Base-by-base conservation (phyloP, 1,139 yeast genomes). In the Hemisphaericaspora xylofermentans region DNA sequence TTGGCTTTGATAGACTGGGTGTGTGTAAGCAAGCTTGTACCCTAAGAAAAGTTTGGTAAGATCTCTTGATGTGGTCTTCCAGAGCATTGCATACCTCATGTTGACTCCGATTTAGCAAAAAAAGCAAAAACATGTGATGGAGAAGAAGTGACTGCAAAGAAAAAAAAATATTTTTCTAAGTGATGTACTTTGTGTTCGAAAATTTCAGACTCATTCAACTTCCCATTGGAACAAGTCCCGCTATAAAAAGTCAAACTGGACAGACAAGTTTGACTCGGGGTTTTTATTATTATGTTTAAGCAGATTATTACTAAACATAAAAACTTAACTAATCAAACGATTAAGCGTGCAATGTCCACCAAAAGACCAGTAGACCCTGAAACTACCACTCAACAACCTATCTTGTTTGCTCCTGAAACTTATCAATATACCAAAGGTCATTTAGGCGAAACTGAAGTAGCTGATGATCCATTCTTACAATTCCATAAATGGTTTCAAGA, bases 401-500 rank as follows among this genome's bases (percentile, higher is more conserved):
- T 69, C 35, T 68, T 72, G 38, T 71, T 88, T 62, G 96, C 96
- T 3, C 96, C 96, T 16, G 78, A 84, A 50, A 88, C 98, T 0
- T 87, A 86, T 53, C 98, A 93, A 62, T 93, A 91, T 62, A 82
- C 82, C 43, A 84, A 86, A 58, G 80, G 73, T 33, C 73, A 77
- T 15, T 67, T 93, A 41, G 71, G 74, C 39, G 82, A 79, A 42
- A 44, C 60, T 0, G 80, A 85, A 14, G 65, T 91, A 12, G 61
- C 60, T 19, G 35, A 57, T 4, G 76, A 78, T 50, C 98, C 98
- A 19, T 79, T 86, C 27, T 71, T 65, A 16, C 96, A 88, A 61
- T 93, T 91, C 67, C 77, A 82, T 48, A 62, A 66, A 43, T 93
- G 98, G 98, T 93, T 87, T 59, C 68, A 79, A 19, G 88, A 88